These are phyloP conservation scores for Wallacemonas sp. DNA, from an alignment of 208 protist species.

Conservation along the genomic window DNA sequence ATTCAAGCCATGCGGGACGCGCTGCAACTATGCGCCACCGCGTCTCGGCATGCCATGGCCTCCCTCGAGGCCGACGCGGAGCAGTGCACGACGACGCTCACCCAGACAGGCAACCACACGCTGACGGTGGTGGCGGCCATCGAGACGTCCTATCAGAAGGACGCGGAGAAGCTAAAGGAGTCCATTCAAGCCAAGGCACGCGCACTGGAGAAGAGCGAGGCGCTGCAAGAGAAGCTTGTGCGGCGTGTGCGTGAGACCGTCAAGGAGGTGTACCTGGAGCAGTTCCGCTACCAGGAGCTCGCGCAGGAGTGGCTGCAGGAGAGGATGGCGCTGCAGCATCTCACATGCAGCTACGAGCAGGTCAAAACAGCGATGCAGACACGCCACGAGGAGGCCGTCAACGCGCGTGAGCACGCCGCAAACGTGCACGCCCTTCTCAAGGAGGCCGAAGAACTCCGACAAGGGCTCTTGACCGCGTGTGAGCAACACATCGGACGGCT, in stretches of 20 bases:
- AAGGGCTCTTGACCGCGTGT: conserved; percentile 42
- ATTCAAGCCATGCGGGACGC: conserved; percentile 11
- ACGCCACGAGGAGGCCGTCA: conserved; percentile 29
- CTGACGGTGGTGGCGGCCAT: conserved; percentile 30
- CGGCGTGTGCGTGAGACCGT: conserved; percentile 74
- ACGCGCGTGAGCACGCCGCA: conserved; percentile 20
- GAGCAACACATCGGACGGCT: conserved; percentile 43
- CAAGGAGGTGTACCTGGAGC: conserved; percentile 74
- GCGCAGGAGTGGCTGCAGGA: conserved; percentile 61
- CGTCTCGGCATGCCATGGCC: conserved; percentile 13
- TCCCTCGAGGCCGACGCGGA: conserved; percentile 30
- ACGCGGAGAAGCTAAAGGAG: conserved; percentile 28
- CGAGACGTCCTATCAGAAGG: conserved; percentile 26
- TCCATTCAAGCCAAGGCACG: conserved; percentile 40
- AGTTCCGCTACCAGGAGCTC: conserved; percentile 62
- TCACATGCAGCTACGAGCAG: conserved; percentile 60
- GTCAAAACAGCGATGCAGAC: conserved; percentile 36
- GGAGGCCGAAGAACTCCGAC: conserved; percentile 35
- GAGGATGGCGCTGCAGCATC: conserved; percentile 49
- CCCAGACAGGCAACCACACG: conserved; percentile 22
- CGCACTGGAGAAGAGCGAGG: conserved; percentile 40
- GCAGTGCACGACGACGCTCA: conserved; percentile 37
- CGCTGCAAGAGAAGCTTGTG: conserved; percentile 61
- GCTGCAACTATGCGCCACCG: conserved; percentile 26
- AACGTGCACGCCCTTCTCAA: conserved; percentile 33